phyloP scores from a whole-genome alignment of 805 yeast genomes.

The Yarrowia alimentaria region DNA sequence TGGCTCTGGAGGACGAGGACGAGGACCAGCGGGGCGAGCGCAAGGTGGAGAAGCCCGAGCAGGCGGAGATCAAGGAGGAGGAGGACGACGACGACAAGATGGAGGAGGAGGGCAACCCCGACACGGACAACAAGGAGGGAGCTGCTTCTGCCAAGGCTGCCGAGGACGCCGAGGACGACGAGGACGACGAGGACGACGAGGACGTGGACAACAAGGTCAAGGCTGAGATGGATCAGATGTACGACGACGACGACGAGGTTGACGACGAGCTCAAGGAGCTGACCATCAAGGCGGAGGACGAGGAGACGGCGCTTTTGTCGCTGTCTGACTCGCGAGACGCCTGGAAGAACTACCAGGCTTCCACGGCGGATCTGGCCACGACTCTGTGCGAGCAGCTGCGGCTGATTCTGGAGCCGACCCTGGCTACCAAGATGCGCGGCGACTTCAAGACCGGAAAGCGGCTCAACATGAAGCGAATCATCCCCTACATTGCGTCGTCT shows the following conservation, averaged over 20 bases:
- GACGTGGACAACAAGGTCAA: constrained; percentile 33
- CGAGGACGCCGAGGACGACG: constrained; percentile 33
- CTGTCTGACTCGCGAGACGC: constrained; percentile 67
- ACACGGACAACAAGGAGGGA: constrained; percentile 38
- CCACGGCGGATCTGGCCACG: constrained; percentile 85
- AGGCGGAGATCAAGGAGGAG: constrained; percentile 28
- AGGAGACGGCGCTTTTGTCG: constrained; percentile 40
- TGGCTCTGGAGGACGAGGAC: constrained; percentile 43
- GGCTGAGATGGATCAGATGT: constrained; percentile 17
- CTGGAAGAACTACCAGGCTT: constrained; percentile 80
- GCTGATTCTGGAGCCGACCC: constrained; percentile 88
- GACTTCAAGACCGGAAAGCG: constrained; percentile 97
- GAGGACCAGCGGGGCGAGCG: constrained; percentile 40
- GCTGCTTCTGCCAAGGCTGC: constrained; percentile 29
- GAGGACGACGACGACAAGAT: constrained; percentile 27
- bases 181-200: constrained; percentile 30
- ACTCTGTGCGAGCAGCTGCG: constrained; percentile 89
- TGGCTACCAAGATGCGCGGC: constrained; percentile 92
- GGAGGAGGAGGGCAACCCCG: constrained; percentile 34
- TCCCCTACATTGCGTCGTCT: constrained; percentile 96
- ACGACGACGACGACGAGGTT: constrained; percentile 32
- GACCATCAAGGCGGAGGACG: too few relatives aligned
- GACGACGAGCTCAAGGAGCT: constrained; percentile 32
- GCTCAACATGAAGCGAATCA: constrained; percentile 93
- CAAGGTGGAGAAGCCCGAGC: constrained; percentile 34